Evolutionary conservation across 1,284 basidiomycete genomes (phyloP).

Genomic region (Flammula alnicola): DNA sequence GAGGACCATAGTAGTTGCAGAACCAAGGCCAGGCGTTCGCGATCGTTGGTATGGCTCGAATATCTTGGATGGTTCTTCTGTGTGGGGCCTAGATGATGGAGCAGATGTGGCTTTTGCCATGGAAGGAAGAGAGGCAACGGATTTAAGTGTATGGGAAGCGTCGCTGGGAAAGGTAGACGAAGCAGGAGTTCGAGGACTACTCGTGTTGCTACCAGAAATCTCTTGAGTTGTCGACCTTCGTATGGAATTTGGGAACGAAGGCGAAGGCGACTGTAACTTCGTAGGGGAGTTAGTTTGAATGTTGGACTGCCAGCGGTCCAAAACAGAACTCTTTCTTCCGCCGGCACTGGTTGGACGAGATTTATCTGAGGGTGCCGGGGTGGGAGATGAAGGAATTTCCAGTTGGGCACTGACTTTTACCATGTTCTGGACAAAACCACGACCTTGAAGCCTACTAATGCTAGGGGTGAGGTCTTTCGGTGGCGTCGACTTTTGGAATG

Average conservation of each 20-base stretch:
- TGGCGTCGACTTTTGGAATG: conserved; percentile 59
- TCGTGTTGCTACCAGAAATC: conserved; percentile 20
- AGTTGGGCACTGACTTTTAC: conserved; percentile 68
- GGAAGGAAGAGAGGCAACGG: conserved; percentile 32
- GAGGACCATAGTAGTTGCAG: conserved; percentile 52
- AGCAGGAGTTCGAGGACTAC: conserved; percentile 1
- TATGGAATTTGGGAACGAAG: conserved; percentile 42
- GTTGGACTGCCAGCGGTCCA: conserved; percentile 69
- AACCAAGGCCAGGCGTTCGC: conserved; percentile 41
- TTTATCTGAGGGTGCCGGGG: conserved; percentile 40
- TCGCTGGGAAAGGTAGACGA: not conserved
- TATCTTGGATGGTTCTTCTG: conserved; percentile 18
- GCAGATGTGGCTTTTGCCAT: conserved; percentile 23
- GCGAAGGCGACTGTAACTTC: conserved; percentile 39
- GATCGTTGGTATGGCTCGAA: conserved; percentile 25
- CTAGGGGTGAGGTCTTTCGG: conserved; percentile 79
- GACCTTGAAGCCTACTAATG: conserved; percentile 78
- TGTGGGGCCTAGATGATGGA: conserved; percentile 15
- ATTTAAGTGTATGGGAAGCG: conserved; percentile 26
- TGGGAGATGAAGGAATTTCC: conserved; percentile 39
- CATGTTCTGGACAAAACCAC: conserved; percentile 82
- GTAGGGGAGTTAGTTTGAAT: conserved; percentile 34
- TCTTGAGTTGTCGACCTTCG: conserved; percentile 46
- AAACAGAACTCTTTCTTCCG: conserved; percentile 55
- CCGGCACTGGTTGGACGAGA: conserved; percentile 31